Conservation (phyloP, 2,329 filamentous ascomycete species). For the Colletotrichum gloeosporioides region DNA sequence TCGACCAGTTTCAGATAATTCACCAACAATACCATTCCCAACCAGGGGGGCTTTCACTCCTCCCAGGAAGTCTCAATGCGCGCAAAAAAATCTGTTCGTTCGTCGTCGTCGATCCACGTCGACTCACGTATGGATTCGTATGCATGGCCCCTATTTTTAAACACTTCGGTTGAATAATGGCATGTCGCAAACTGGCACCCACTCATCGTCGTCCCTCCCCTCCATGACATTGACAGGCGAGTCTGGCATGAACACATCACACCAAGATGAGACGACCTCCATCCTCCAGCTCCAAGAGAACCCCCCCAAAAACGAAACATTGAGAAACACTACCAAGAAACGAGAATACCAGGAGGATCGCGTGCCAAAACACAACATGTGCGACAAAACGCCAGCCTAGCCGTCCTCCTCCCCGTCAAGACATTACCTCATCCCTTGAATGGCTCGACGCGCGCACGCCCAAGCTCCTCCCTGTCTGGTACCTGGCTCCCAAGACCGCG, state of each 20-base stretch:
- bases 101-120: neutral
- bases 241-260: neutral
- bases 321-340: neutral
- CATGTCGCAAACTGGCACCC: neutral
- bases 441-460: neutral
- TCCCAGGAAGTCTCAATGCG: neutral
- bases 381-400: neutral
- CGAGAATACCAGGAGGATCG: neutral
- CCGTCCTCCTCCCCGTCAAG: neutral
- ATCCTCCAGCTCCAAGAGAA: neutral
- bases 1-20: neutral
- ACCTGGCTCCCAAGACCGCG: neutral
- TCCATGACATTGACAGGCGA: neutral
- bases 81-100: neutral
- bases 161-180: neutral
- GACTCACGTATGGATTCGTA: neutral
- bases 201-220: neutral
- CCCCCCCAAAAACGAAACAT: neutral
- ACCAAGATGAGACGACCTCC: neutral
- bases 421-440: neutral
- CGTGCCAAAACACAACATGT: neutral
- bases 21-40: neutral
- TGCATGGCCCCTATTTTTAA: neutral
- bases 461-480: neutral
- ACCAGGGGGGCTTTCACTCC: neutral